These are phyloP conservation scores for Coemansia sp. DNA, from an alignment of 371 early-diverging fungal species.

Conservation along the genomic window DNA sequence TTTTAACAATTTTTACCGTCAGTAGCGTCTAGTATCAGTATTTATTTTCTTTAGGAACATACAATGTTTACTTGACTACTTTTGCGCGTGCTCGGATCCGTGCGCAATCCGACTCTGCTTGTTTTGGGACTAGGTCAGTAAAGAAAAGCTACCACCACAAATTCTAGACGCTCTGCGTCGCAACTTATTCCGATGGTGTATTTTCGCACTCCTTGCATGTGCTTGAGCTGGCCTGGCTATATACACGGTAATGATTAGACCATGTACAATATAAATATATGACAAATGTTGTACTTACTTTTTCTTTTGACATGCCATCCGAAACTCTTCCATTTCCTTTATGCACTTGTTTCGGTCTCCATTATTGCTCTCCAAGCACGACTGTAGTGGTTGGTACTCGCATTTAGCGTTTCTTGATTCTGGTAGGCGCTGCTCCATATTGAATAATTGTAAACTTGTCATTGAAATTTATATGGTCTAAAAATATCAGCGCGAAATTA, in stretches of 20 bases:
- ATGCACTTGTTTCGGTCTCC: conserved; percentile 61
- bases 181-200: background rate
- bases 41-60: no score
- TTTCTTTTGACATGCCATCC: conserved; percentile 53
- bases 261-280: background rate
- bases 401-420: conserved; percentile 44
- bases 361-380: conserved; percentile 57
- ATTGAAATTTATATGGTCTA: background rate
- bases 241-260: background rate
- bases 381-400: conserved; percentile 58
- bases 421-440: conserved; percentile 7
- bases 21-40: no score
- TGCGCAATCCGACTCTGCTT: no score
- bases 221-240: background rate
- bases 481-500: background rate
- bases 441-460: no score
- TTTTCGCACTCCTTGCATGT: conserved; percentile 3
- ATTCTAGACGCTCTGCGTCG: background rate
- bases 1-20: no score
- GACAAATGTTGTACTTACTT: conserved; percentile 11
- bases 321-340: conserved; percentile 66
- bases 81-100: no score
- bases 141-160: background rate
- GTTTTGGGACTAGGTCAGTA: background rate
- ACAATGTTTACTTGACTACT: no score